phyloP scores from a whole-genome alignment of 495 filamentous ascomycete species.

The Trichoderma reesei region DNA sequence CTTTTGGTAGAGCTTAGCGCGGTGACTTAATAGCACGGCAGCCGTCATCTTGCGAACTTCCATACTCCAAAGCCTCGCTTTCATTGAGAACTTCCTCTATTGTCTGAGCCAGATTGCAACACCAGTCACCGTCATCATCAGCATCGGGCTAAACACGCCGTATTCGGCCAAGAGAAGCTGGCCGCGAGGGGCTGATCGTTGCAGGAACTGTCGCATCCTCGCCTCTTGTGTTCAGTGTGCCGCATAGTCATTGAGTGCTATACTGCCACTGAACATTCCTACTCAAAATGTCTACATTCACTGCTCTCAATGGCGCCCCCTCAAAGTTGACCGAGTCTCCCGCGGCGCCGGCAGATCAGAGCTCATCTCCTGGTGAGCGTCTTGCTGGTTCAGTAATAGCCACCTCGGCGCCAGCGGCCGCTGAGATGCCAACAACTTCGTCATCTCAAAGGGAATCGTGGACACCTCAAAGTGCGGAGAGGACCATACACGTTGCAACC shows the following conservation, averaged over 20 bases:
- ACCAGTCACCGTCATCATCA: not conserved
- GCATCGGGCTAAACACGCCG: not conserved
- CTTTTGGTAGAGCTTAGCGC: not conserved
- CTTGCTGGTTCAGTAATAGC: not conserved
- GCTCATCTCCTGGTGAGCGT: not conserved
- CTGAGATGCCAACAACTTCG: conserved; percentile 4
- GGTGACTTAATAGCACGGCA: not conserved
- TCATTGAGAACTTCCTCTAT: not conserved
- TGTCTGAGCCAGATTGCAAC: not conserved
- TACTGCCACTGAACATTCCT: not conserved
- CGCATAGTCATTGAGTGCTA: not conserved
- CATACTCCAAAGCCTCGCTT: not conserved
- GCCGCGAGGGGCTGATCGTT: not conserved
- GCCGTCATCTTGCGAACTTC: not conserved
- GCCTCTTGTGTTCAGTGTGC: not conserved
- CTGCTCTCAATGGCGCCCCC: conserved; percentile 39
- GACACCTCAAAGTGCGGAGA: not conserved
- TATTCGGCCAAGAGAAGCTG: not conserved
- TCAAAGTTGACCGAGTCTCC: conserved; percentile 28
- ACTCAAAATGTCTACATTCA: conserved; percentile 24
- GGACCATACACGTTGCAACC: conserved; percentile 1
- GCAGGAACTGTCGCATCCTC: not conserved
- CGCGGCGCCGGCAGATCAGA: conserved; percentile 19
- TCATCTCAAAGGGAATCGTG: not conserved
- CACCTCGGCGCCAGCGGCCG: not conserved